Conservation (phyloP, 2,329 filamentous ascomycete species). For the Aspergillus persii region DNA sequence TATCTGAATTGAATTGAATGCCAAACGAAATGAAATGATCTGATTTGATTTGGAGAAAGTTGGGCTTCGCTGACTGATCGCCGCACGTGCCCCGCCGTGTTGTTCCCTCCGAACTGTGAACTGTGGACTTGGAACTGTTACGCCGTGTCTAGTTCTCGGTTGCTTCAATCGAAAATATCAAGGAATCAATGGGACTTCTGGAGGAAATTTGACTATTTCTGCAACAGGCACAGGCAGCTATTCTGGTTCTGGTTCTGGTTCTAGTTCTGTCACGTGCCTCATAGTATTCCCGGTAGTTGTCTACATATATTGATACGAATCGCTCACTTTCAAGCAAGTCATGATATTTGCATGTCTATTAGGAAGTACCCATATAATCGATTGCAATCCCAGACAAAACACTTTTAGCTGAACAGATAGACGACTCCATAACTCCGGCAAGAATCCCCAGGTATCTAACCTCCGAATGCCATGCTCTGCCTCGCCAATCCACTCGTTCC, state of each 20-base stretch:
- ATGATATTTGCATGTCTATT: background rate
- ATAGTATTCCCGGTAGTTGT: background rate
- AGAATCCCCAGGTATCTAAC: conserved; percentile 21
- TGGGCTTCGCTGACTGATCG: conserved; percentile 14
- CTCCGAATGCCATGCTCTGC: conserved; percentile 24
- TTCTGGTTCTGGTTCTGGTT: background rate
- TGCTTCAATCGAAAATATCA: background rate
- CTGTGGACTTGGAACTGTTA: too few relatives aligned
- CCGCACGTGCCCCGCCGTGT: conserved; percentile 13
- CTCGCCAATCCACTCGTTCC: conserved; percentile 14
- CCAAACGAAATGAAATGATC: background rate
- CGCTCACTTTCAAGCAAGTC: background rate
- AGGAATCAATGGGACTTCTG: background rate
- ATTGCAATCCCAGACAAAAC: conserved; percentile 5
- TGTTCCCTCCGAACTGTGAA: too few relatives aligned
- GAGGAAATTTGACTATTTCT: background rate
- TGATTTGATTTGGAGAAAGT: background rate
- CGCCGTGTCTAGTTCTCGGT: too few relatives aligned
- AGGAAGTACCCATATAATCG: background rate
- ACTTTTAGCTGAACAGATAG: conserved; percentile 16
- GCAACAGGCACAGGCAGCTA: background rate
- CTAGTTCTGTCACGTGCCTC: background rate
- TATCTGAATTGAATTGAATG: background rate
- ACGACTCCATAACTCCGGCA: conserved; percentile 30
- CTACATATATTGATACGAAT: too few relatives aligned